Percentiles rank a stretch among this genome's conserved stretches.
phyloP scores from a whole-genome alignment of 495 filamentous ascomycete genomes.

The Tuber indicum region DNA sequence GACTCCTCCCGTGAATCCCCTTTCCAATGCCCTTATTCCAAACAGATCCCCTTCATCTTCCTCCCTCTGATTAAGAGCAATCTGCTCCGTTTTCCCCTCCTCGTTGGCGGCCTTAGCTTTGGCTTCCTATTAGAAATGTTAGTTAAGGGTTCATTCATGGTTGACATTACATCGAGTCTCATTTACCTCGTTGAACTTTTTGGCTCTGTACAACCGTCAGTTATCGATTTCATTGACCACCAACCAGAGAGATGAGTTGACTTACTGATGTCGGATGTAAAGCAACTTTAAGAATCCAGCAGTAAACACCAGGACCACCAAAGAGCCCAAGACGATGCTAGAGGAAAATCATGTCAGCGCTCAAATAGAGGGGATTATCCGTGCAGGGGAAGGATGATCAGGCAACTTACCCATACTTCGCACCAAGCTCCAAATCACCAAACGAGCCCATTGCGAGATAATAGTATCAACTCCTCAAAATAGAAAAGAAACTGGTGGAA shows the following conservation, averaged over 20 bases:
- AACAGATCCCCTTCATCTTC: conserved; percentile 48
- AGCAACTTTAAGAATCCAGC: conserved; percentile 41
- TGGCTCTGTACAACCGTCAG: conserved; percentile 29
- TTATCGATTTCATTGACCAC: not conserved
- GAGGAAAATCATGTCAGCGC: conserved; percentile 5
- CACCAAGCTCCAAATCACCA: conserved; percentile 33
- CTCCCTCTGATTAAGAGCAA: conserved; percentile 43
- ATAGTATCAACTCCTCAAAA: not conserved
- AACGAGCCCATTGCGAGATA: conserved; percentile 31
- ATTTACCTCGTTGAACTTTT: conserved; percentile 30
- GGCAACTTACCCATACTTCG: conserved; percentile 34
- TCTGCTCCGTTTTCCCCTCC: conserved; percentile 41
- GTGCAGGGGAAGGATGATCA: not conserved
- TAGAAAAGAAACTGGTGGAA: not conserved
- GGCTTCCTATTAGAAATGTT: conserved; percentile 22
- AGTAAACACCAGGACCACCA: conserved; percentile 37
- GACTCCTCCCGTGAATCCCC: conserved; percentile 47
- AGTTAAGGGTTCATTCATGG: conserved; percentile 11
- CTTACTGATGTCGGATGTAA: conserved; percentile 42
- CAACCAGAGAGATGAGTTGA: not conserved
- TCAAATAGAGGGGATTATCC: not conserved
- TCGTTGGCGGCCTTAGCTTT: conserved; percentile 29
- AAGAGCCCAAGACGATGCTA: conserved; percentile 24
- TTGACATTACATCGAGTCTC: not conserved
- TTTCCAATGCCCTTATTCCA: conserved; percentile 47